Evolutionary conservation across 768 basidiomycete genomes (phyloP), one percentile per base, ranked within the genome.

Genomic region (Holtermannia corniformis): DNA sequence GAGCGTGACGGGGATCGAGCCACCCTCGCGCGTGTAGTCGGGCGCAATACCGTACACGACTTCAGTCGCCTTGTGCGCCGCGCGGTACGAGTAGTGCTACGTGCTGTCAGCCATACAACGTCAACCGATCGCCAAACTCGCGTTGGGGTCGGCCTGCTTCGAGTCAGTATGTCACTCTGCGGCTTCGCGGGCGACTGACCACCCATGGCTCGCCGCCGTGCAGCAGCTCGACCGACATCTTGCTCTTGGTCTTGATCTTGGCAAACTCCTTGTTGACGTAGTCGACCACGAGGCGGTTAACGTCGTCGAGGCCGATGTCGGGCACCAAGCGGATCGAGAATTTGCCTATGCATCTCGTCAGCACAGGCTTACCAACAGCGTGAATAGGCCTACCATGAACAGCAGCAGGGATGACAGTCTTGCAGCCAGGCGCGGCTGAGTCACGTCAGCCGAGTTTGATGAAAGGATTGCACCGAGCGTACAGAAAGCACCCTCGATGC

Each of bases 311-410:
- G 0, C 83, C 85, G 71, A 93, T 86, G 47, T 89, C 84, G 5
- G 92, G 90, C 0, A 95, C 91, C 24, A 71, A 85, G 77, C 92
- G 86, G 72, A 97, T 86, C 64, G 88, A 91, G 78, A 95, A 97
- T 74, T 95, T 95, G 42, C 91, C 91, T 28, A 79, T 71, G 10
- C 86, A 22, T 20, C 12, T 12, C n/a, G 3, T n/a, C 21, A 16
- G 21, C n/a, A 26, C 5, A 23, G 37, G 19, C 14, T 24, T 19
- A 19, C 11, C 43, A 41, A 20, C 14, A 28, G 27, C 26, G 22
- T 40, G 1, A 37, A 21, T 24, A 19, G 21, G 41, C 59, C 46
- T 32, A 67, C 73, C 75, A 47, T 68, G 65, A 46, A 77, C 87
- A 54, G 83, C 82, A 26, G 89, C 88, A 0, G 92, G 92, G 53